Percentiles rank a stretch among this genome's conserved stretches.
Evolutionary conservation across 2,329 filamentous ascomycete species (phyloP).

Genomic region (Bipolaris zeicola): DNA sequence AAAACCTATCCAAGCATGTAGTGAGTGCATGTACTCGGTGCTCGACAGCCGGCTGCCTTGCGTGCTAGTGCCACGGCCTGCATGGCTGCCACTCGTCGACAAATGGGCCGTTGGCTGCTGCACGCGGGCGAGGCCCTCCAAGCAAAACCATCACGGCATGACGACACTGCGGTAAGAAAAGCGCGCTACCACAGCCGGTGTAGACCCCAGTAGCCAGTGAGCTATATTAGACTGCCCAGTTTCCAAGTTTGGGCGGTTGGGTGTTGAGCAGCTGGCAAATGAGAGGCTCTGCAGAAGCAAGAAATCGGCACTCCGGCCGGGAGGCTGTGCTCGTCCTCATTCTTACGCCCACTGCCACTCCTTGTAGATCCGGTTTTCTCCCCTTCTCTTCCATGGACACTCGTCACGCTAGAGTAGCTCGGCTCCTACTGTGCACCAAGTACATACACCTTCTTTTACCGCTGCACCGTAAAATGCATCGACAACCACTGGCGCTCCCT

Average conservation of each 20-base stretch:
- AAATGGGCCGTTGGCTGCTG: no score
- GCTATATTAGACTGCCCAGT: conserved; percentile 34
- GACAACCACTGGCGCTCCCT: not conserved
- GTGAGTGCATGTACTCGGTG: not conserved
- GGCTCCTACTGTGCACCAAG: no score
- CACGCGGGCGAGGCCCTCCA: not conserved
- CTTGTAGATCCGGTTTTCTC: conserved; percentile 10
- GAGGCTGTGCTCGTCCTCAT: conserved; percentile 10
- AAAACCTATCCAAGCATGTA: not conserved
- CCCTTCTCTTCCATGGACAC: not conserved
- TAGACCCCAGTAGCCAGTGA: conserved; percentile 15
- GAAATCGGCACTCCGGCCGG: conserved; percentile 9
- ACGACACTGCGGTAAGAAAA: conserved; percentile 19
- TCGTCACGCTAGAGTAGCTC: not conserved
- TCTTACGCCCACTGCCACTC: conserved; percentile 14
- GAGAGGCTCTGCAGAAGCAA: conserved; percentile 22
- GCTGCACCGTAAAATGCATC: not conserved
- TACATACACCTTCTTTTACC: not conserved
- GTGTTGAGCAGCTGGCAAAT: conserved; percentile 6
- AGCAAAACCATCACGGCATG: conserved; percentile 17
- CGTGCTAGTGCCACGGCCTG: no score
- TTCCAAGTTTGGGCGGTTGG: conserved; percentile 20
- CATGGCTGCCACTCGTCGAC: no score
- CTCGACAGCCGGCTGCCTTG: no score
- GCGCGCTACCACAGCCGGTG: conserved; percentile 11